These are phyloP conservation scores for Coemansia sp. DNA, from an alignment of 192 early-diverging fungal species.

Conservation along the genomic window DNA sequence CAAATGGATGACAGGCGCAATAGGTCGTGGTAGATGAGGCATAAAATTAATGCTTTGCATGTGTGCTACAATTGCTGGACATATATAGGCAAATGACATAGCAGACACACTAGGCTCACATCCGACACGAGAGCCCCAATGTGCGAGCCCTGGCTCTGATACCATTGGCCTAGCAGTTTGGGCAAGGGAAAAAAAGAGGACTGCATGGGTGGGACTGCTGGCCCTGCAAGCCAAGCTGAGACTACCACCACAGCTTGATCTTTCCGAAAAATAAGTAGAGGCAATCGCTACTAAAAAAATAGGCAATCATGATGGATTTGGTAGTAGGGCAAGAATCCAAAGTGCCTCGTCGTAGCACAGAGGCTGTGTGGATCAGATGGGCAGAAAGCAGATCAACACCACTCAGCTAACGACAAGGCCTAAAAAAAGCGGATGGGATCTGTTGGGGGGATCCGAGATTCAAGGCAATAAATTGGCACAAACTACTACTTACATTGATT, in stretches of 20 bases:
- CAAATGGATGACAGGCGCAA: background rate
- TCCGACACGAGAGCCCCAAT: background rate
- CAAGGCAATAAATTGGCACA: background rate
- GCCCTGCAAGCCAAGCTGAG: background rate
- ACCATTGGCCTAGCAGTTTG: background rate
- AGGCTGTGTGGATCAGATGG: background rate
- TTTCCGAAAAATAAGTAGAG: background rate
- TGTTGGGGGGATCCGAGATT: background rate
- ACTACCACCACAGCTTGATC: background rate
- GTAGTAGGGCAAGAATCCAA: background rate
- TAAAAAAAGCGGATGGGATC: background rate
- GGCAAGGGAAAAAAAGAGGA: background rate
- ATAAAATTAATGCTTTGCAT: background rate
- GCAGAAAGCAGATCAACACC: background rate
- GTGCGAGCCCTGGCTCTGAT: background rate
- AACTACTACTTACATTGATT: constrained; percentile 61
- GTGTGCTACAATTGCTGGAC: background rate
- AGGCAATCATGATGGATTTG: background rate
- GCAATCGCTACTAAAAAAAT: background rate
- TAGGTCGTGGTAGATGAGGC: background rate
- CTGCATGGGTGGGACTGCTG: background rate
- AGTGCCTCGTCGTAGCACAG: background rate
- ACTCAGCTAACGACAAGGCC: background rate
- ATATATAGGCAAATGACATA: background rate
- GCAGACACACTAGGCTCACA: background rate